Evolutionary conservation across 441 rosid genomes (phyloP), one percentile per base, ranked within the genome.

Genomic region (Corymbia calophylla): DNA sequence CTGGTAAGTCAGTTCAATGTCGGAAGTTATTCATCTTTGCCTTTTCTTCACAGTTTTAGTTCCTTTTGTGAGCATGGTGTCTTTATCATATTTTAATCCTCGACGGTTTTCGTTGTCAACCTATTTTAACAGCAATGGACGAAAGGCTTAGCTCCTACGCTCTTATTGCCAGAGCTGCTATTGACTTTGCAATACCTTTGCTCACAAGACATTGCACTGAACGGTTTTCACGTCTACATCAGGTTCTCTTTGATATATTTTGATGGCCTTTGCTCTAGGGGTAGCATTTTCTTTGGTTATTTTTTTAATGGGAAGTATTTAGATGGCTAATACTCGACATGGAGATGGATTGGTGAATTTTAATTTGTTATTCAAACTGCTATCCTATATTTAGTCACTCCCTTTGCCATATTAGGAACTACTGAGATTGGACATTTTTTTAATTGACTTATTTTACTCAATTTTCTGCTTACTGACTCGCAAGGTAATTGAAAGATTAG

Each of bases 91-190:
- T 49, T 66, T 70, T 56, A 53, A 84, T 84, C 56, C 85, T 77
- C 64, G 35, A 86, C 51, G 25, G 87, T 88, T 62, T 84, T 88
- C 53, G 39, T 89, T 66, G 56, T 91, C 90, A 60, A 35, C 87
- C 58, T 92, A 81, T 88, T 81, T 88, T 92, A 93, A 91, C 96
- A 98, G 99, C 97, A 73, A 98, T 98, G 99, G 98, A 98, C 90
- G 99, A 97, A 92, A 95, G 99, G 90, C 93, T 98, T 92, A 95
- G 94, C 90, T 97, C 99, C 80, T 98, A 98, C 95, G 99, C 99
- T 80, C 98, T 98, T 93, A 96, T 98, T 91, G 99, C 97, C 80
- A 96, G 99, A 95, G 98, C 97, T 84, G 95, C 99, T 89, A 93
- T 94, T 88, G 99, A 95, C 94, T 92, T 93, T 88, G 94, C 99